phyloP scores from a whole-genome alignment of 2,329 filamentous ascomycete species.

The Tolypocladium guangdongense region DNA sequence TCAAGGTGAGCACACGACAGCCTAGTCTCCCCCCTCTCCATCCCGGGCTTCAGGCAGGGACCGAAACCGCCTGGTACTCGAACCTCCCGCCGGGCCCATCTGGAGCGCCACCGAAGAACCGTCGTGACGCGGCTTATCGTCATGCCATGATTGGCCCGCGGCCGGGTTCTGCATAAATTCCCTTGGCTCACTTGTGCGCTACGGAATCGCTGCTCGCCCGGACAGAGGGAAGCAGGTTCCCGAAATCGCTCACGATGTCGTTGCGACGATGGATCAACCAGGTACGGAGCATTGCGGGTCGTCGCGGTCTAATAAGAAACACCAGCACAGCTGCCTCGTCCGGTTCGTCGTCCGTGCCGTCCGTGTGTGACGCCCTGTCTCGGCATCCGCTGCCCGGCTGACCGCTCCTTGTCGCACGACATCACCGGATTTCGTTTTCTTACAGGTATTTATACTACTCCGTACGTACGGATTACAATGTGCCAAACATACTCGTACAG shows the following conservation, averaged over 20 bases:
- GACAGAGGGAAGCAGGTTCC: not conserved
- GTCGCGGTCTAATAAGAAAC: too few species aligned
- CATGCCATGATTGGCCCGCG: slow-evolving; percentile 14
- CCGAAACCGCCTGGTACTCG: too few species aligned
- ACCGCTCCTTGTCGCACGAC: not conserved
- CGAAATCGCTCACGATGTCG: not conserved
- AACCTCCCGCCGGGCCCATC: not conserved
- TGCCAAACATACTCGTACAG: too few species aligned
- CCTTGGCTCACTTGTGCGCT: not conserved
- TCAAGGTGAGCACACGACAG: not conserved
- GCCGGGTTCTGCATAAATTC: slow-evolving; percentile 22
- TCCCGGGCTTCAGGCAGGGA: too few species aligned
- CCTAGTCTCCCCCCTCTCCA: not conserved
- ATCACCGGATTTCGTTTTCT: not conserved
- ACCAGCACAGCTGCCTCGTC: not conserved
- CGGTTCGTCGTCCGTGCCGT: not conserved
- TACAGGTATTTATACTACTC: too few species aligned
- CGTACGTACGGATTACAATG: not conserved
- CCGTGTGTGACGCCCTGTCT: slow-evolving; percentile 2
- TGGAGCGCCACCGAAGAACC: slow-evolving; percentile 4
- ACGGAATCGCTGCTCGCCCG: not conserved
- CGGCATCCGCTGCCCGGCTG: not conserved
- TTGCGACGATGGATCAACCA: not conserved
- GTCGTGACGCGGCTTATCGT: slow-evolving; percentile 16
- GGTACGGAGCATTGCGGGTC: slow-evolving; percentile 1